Evolutionary conservation across 352 stramenopile species (phyloP), one percentile per base, ranked within the genome.

Genomic region (Phytopythium boreale): DNA sequence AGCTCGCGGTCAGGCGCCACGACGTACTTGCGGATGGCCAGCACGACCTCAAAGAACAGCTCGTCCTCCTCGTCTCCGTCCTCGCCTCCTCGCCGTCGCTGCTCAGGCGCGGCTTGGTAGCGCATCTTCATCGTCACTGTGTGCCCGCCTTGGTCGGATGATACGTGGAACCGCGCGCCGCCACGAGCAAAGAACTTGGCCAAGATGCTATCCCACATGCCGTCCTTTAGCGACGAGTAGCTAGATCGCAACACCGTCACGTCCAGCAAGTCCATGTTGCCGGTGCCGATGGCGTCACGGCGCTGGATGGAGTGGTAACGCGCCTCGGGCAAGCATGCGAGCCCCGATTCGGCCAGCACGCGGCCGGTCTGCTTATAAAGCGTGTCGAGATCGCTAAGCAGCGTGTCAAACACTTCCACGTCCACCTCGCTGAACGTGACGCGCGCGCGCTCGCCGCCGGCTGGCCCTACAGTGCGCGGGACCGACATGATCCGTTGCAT

Each of bases 41-140:
- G 53, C 20, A 47, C 24, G 1, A 59, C 34, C 27, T 59, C 53
- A 9, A 59, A 59, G 50, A 57, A 57, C 11, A 57, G 22, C 12
- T 56, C 50, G 11, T 37, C 50, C 14, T 12, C 15, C 0, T 17
- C 34, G 4, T 34, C 31, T 2, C 15, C 31, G 8, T 36, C 11
- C 5, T 24, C 34, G 2, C 27, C 12, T 14, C 6, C 43, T 11
- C 12, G 12, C 20, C 5, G 26, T n/a, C 8, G 20, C 29, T 47
- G 31, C 31, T 47, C 53, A 14, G 12, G 11, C 12, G 49, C n/a
- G 1, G 20, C 19, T n/a, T 47, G 15, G 14, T 59, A 59, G 17
- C 34, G 31, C 29, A 59, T 47, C 53, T 59, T 59, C 17, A 59
- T 59, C 20, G 53, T 47, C 31, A 59, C 53, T 4, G 29, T 59